Conservation (phyloP, 2,329 filamentous ascomycete genomes). For the Coniochaeta hoffmannii region DNA sequence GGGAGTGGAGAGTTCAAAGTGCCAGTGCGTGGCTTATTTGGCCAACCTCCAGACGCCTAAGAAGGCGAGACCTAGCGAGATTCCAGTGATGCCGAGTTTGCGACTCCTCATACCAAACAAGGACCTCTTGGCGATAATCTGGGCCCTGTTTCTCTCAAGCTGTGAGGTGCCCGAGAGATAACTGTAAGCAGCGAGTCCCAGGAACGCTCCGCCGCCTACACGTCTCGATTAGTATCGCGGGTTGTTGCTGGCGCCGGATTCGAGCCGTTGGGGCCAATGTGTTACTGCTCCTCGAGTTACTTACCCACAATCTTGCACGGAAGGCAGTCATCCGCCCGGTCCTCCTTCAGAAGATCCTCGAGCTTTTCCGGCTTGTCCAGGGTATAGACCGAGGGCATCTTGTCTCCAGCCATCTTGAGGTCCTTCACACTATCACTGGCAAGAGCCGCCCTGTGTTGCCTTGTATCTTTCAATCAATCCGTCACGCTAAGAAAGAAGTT, state of each 20-base stretch:
- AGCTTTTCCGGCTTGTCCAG: constrained; percentile 56
- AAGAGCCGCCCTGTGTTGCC: no score
- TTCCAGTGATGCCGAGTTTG: constrained; percentile 56
- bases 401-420: constrained; percentile 36
- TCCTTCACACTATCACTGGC: no score
- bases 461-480: no score
- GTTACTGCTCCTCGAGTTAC: no score
- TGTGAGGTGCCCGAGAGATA: constrained; percentile 69
- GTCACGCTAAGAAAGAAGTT: no score
- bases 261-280: no score
- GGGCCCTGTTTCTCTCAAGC: constrained; percentile 56
- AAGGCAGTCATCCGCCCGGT: constrained; percentile 58
- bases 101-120: constrained; percentile 67
- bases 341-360: constrained; percentile 47
- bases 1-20: neutral
- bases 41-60: constrained; percentile 64
- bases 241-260: neutral
- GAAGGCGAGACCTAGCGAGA: constrained; percentile 60
- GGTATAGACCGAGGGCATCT: constrained; percentile 41
- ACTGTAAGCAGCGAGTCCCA: constrained; percentile 69
- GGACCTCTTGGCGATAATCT: constrained; percentile 61
- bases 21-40: constrained; percentile 30
- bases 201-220: constrained; percentile 65
- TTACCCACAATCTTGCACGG: constrained; percentile 65
- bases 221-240: neutral